These are phyloP conservation scores for Chondrostereum purpureum DNA, from an alignment of 1,284 basidiomycete genomes.

Conservation along the genomic window DNA sequence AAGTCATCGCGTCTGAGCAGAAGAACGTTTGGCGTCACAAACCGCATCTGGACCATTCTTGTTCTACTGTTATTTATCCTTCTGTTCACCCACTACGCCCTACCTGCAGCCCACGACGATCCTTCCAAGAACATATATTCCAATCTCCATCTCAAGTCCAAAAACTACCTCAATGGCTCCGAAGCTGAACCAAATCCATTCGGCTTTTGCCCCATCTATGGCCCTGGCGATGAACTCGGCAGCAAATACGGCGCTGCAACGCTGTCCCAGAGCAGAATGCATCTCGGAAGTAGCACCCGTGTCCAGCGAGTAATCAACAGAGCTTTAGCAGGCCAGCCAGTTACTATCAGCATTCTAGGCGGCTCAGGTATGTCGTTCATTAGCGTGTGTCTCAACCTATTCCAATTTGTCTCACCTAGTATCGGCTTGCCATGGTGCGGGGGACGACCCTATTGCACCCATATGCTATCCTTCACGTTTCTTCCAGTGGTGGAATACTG, in stretches of 20 bases:
- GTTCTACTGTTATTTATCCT: conserved; percentile 52
- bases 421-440: conserved; percentile 89
- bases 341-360: conserved; percentile 87
- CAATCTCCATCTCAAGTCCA: conserved; percentile 49
- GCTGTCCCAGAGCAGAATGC: conserved; percentile 71
- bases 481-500: conserved; percentile 91
- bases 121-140: conserved; percentile 30
- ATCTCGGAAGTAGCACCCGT: conserved; percentile 79
- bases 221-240: conserved; percentile 74
- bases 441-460: conserved; percentile 82
- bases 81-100: conserved; percentile 54
- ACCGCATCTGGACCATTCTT: conserved; percentile 69
- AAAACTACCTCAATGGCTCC: conserved; percentile 62
- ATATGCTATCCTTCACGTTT: conserved; percentile 85
- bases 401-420: conserved; percentile 36
- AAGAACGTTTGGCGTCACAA: conserved; percentile 54
- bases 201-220: conserved; percentile 83
- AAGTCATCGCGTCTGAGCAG: conserved; percentile 46
- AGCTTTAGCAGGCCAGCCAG: conserved; percentile 78
- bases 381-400: conserved; percentile 3
- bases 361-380: conserved; percentile 65
- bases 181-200: conserved; percentile 70
- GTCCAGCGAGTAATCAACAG: conserved; percentile 80
- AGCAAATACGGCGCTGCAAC: conserved; percentile 72
- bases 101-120: conserved; percentile 30